A percentile compares a stretch with the other conserved stretches of the same genome.
phyloP scores from a whole-genome alignment of 106 monocot species.

The Amphibolis antarctica region DNA sequence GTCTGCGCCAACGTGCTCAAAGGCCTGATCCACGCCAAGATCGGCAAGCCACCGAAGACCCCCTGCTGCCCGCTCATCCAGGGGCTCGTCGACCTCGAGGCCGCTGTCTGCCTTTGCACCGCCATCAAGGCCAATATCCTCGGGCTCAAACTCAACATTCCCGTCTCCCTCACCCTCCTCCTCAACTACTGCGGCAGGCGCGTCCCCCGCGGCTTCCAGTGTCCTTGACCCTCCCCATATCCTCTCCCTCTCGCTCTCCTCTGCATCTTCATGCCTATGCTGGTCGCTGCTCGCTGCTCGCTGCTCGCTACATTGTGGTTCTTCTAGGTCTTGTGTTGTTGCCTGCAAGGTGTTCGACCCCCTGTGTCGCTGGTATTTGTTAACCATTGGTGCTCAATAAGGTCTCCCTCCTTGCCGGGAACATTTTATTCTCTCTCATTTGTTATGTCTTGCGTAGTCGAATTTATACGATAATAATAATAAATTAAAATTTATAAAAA shows the following conservation, averaged over 20 bases:
- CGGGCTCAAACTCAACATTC: conserved; percentile 4
- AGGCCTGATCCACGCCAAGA: not conserved
- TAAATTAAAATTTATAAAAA: no score
- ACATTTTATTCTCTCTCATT: no score
- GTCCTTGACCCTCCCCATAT: conserved; percentile 2
- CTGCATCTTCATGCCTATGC: no score
- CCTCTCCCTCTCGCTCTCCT: not conserved
- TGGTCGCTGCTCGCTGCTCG: no score
- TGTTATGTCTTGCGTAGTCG: no score
- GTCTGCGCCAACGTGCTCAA: conserved; percentile 9
- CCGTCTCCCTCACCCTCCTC: conserved; percentile 4
- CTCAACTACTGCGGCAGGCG: conserved; percentile 13
- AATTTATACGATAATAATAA: no score
- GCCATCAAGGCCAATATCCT: conserved; percentile 9
- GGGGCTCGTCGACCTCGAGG: conserved; percentile 9
- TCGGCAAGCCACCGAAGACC: conserved; percentile 10
- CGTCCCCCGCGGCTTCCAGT: conserved; percentile 3
- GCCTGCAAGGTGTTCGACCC: no score
- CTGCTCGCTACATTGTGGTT: no score
- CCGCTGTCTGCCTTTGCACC: conserved; percentile 9
- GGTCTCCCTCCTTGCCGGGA: no score
- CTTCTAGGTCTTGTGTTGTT: no score
- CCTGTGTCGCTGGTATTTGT: no score
- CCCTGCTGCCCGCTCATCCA: conserved; percentile 4
- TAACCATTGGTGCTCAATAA: no score